phyloP scores from a whole-genome alignment of 768 basidiomycete genomes.

The Galerina marginata region DNA sequence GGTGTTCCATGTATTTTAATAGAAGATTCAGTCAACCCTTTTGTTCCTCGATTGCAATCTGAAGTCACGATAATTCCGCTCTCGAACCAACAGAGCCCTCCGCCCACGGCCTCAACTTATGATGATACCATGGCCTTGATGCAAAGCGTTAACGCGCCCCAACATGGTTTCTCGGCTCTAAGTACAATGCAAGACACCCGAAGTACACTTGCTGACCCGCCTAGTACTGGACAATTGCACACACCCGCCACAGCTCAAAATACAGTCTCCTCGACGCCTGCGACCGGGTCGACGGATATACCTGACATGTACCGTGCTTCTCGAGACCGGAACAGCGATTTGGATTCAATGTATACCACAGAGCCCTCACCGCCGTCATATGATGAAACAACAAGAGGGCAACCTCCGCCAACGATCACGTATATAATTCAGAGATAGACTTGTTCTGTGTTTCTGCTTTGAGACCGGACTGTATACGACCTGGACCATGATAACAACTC shows the following conservation, averaged over 20 bases:
- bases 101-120: background rate
- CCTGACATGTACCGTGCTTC: too few species aligned
- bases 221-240: background rate
- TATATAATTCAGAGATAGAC: background rate
- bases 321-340: background rate
- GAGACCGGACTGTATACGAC: too few species aligned
- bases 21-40: constrained; percentile 6
- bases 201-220: background rate
- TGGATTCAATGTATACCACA: background rate
- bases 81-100: background rate
- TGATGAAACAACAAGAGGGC: constrained; percentile 17
- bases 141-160: background rate
- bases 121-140: background rate
- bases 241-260: background rate
- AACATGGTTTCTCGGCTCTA: background rate
- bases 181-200: too few species aligned
- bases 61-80: background rate
- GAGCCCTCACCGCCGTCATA: constrained; percentile 16
- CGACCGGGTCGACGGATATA: too few species aligned
- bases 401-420: background rate
- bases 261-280: too few species aligned
- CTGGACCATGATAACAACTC: too few species aligned
- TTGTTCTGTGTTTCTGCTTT: too few species aligned
- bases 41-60: background rate
- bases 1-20: background rate